phyloP scores from a whole-genome alignment of 139 green algal species.

The Auxenochlorella pyrenoidosa region DNA sequence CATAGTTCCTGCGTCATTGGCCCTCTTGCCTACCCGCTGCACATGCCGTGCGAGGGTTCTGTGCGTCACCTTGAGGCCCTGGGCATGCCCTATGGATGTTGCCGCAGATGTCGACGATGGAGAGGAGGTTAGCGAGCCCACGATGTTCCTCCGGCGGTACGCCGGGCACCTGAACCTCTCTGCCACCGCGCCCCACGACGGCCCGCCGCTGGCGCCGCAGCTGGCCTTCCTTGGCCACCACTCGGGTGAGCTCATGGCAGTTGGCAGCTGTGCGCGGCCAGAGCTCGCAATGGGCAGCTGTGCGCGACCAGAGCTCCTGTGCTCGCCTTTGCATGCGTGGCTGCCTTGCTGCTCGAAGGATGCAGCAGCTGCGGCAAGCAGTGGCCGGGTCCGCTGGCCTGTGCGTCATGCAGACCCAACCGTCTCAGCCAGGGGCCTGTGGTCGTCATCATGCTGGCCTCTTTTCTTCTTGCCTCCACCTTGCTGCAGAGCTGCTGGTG shows the following conservation, averaged over 20 bases:
- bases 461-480: background rate
- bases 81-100: background rate
- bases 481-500: constrained; percentile 49
- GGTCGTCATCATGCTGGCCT: too few relatives aligned
- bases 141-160: constrained; percentile 52
- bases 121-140: constrained; percentile 31
- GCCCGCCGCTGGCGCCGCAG: constrained; percentile 8
- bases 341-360: too few relatives aligned
- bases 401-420: too few relatives aligned
- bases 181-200: background rate
- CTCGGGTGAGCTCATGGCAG: background rate
- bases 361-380: too few relatives aligned
- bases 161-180: constrained; percentile 64
- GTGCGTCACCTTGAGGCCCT: too few relatives aligned
- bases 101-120: constrained; percentile 12
- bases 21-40: too few relatives aligned
- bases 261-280: background rate
- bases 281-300: background rate
- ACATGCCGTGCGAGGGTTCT: too few relatives aligned
- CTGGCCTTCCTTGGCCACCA: constrained; percentile 21
- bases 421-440: too few relatives aligned
- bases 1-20: background rate
- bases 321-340: background rate
- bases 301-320: background rate
- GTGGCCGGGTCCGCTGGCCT: too few relatives aligned